Conservation (phyloP, 2,329 filamentous ascomycete species). For the Geoglossum cookeanum region DNA sequence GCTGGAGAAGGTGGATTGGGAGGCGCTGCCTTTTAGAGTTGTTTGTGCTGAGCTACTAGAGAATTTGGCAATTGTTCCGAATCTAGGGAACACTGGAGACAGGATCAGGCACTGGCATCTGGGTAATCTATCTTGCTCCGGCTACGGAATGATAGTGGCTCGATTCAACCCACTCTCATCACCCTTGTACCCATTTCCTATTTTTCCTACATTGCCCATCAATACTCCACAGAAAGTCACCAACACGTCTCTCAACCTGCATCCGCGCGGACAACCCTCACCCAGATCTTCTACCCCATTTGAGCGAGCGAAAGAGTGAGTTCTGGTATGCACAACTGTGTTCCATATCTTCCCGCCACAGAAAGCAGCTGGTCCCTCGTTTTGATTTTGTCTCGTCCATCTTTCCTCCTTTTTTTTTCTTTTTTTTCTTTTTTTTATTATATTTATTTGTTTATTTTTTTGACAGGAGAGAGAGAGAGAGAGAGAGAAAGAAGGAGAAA, state of each 20-base stretch:
- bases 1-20: constrained; percentile 24
- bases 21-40: constrained; percentile 20
- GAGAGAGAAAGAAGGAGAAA: too few species aligned
- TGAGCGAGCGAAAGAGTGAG: background rate
- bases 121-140: background rate
- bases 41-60: background rate
- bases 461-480: too few species aligned
- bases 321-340: background rate
- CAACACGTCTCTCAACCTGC: too few species aligned
- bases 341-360: too few species aligned
- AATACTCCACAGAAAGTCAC: background rate
- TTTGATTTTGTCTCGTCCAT: too few species aligned
- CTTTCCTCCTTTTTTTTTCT: too few species aligned
- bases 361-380: too few species aligned
- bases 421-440: too few species aligned
- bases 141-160: background rate
- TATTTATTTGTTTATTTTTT: too few species aligned
- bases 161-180: background rate
- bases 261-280: too few species aligned
- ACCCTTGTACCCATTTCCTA: background rate
- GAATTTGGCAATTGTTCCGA: background rate
- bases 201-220: background rate
- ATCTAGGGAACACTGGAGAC: background rate
- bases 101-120: too few species aligned
- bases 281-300: background rate